Evolutionary conservation across 1,284 basidiomycete species (phyloP), one percentile per base, ranked within the genome.

Genomic region (Melampsora larici-populina): DNA sequence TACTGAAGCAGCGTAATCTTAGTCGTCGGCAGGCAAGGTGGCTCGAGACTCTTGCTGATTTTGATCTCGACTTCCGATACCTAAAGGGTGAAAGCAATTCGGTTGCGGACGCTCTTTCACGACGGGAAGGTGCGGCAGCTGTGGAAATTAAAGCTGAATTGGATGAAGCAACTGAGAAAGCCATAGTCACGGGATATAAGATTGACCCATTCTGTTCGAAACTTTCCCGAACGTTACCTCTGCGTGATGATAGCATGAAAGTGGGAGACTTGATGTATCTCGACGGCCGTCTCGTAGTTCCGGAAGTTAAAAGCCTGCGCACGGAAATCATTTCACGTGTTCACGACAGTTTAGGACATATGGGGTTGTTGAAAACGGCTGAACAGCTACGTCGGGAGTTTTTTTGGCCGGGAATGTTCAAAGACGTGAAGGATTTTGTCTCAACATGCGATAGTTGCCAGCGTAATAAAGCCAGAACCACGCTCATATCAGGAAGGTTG

Each of bases 381-480:
- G n/a, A n/a, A n/a, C n/a, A n/a, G n/a, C n/a, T n/a, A n/a, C n/a
- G n/a, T n/a, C n/a, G n/a, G n/a, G n/a, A 82, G 0, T 87, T 83
- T 68, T 86, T 85, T 79, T 87, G 86, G 86, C 85, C 84, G 0
- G 79, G 82, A n/a, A 87, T 87, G 85, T 18, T 5, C 0, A 69
- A 51, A 24, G 67, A 69, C 2, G 46, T 51, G 21, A 18, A 6
- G 2, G 8, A 18, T 5, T 48, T 51, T 26, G 17, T 69, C 1
- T 2, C 29, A 8, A 11, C 29, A 13, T 81, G 80, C 55, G 67
- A 70, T 8, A 58, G 58, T 4, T 80, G 79, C 62, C 79, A 80
- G 31, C 24, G 66, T 24, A 55, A 65, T 24, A 79, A 80, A 69
- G 21, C 79, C 1, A 7, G 63, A 1, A 80, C 77, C 15, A 76